Percentiles rank a stretch among this genome's conserved stretches.
Conservation (phyloP, 2,329 filamentous ascomycete genomes). For the Aspergillus sp. region DNA sequence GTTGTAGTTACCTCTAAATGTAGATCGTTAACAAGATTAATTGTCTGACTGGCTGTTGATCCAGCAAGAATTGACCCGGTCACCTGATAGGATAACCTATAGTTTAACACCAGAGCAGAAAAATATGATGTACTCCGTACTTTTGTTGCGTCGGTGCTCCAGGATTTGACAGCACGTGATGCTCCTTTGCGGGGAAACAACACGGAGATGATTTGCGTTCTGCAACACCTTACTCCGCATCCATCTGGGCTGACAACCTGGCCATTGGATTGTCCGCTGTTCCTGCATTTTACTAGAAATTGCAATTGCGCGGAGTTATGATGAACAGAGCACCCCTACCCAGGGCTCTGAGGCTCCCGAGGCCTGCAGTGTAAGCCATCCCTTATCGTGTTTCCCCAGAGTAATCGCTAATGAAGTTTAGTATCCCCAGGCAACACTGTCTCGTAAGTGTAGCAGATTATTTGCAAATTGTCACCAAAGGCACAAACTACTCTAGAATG, state of each 20-base stretch:
- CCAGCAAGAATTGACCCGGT: not conserved
- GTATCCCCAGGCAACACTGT: conserved; percentile 7
- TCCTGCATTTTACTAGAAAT: not conserved
- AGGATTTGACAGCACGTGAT: not conserved
- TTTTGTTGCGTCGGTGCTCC: not conserved
- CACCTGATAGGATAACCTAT: not conserved
- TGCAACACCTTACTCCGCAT: too few species aligned
- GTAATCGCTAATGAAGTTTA: conserved; percentile 9
- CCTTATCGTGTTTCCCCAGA: not conserved
- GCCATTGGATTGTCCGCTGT: not conserved
- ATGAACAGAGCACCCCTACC: conserved; percentile 9
- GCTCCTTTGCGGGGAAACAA: not conserved
- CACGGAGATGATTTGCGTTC: not conserved
- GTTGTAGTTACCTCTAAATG: not conserved
- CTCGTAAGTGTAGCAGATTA: conserved; percentile 12
- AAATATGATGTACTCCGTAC: not conserved
- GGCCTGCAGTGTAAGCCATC: conserved; percentile 4
- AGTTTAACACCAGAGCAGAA: too few species aligned
- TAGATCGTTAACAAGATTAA: not conserved
- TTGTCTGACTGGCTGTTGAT: not conserved
- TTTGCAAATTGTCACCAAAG: not conserved
- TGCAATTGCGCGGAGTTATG: not conserved
- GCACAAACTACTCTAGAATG: not conserved
- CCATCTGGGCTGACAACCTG: too few species aligned
- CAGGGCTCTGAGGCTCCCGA: conserved; percentile 10